phyloP scores from a whole-genome alignment of 2,329 filamentous ascomycete species.

The Capronia coronata region DNA sequence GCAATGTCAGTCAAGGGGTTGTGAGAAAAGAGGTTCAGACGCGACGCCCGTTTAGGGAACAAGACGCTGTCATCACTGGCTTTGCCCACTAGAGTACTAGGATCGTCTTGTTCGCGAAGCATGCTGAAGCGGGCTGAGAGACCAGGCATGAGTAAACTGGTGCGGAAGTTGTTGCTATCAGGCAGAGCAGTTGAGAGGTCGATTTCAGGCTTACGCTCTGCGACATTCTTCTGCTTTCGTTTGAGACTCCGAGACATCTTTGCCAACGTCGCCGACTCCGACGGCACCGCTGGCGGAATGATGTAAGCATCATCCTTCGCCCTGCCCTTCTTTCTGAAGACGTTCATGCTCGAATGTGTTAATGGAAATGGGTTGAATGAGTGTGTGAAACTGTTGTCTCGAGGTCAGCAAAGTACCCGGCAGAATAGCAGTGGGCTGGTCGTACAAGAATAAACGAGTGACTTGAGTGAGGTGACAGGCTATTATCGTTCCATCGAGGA shows the following conservation, averaged over 20 bases:
- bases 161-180: constrained; percentile 81
- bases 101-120: constrained; percentile 90
- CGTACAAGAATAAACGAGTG: constrained; percentile 15
- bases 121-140: constrained; percentile 94
- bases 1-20: constrained; percentile 71
- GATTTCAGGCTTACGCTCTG: constrained; percentile 53
- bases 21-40: constrained; percentile 66
- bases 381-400: constrained; percentile 8
- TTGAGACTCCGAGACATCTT: constrained; percentile 31
- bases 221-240: constrained; percentile 47
- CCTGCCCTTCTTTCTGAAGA: constrained; percentile 28
- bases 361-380: background rate
- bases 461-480: constrained; percentile 2
- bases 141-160: constrained; percentile 90
- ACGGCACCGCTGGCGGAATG: constrained; percentile 14
- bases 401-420: background rate
- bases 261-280: constrained; percentile 8
- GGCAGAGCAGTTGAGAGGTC: constrained; percentile 71
- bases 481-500: constrained; percentile 15
- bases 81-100: constrained; percentile 80
- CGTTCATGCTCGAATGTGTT: constrained; percentile 20
- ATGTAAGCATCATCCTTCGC: constrained; percentile 26
- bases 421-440: background rate
- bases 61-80: constrained; percentile 92
- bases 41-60: constrained; percentile 72